Conservation (phyloP, 83 land plant genomes). For the Isoetes engelmannii region DNA sequence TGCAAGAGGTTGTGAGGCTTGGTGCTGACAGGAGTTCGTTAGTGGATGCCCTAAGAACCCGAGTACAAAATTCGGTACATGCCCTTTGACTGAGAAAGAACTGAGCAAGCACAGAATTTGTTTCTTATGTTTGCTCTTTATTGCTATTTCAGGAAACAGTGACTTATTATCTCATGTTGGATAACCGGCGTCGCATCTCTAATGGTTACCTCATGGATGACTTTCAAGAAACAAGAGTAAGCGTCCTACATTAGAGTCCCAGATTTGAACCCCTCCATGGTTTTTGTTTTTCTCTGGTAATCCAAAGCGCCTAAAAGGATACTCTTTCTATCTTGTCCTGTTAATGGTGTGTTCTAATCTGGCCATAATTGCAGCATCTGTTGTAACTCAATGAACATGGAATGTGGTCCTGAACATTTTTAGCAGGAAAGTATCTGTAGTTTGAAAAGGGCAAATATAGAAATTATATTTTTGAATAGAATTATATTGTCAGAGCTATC, state of each 20-base stretch:
- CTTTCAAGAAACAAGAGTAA: constrained; percentile 71
- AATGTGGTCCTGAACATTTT: too few relatives aligned
- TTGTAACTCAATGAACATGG: too few relatives aligned
- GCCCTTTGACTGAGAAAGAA: neutral
- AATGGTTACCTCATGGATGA: constrained; percentile 84
- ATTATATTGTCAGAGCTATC: too few relatives aligned
- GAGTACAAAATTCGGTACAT: constrained; percentile 66
- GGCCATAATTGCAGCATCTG: too few relatives aligned
- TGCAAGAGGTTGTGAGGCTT: constrained; percentile 61
- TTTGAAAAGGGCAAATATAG: too few relatives aligned
- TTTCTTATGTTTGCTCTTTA: neutral
- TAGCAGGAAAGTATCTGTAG: too few relatives aligned
- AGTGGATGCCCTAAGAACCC: constrained; percentile 63
- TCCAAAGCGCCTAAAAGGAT: too few relatives aligned
- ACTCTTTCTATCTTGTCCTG: too few relatives aligned
- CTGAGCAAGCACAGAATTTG: neutral
- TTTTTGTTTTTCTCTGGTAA: too few relatives aligned
- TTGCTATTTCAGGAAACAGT: constrained; percentile 70
- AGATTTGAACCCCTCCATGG: too few relatives aligned
- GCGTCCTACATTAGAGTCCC: neutral
- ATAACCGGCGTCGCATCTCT: constrained; percentile 75
- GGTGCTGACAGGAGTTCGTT: constrained; percentile 59
- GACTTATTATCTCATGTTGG: constrained; percentile 73
- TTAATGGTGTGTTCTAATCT: too few relatives aligned
- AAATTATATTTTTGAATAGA: too few relatives aligned